Conservation (phyloP, 148 eudicot genomes). For the Silene latifolia region DNA sequence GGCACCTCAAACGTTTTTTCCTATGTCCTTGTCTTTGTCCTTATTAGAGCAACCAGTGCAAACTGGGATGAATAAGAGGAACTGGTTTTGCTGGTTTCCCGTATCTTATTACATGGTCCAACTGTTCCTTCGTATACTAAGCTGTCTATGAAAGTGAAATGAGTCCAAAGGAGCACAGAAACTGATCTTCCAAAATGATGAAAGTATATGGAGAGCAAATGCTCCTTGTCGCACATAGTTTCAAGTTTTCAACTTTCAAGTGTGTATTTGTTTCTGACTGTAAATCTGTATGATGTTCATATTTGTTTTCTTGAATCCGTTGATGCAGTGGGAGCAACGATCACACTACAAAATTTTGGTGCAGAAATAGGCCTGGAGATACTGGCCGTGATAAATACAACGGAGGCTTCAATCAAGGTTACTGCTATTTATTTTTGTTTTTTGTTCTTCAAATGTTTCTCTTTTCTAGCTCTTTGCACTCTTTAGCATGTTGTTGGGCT, state of each 20-base stretch:
- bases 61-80: neutral
- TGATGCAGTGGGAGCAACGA: constrained; percentile 97
- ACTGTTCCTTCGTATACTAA: too few species aligned
- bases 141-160: neutral
- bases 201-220: constrained; percentile 4
- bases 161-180: neutral
- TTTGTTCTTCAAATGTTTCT: constrained; percentile 1
- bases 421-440: neutral
- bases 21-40: neutral
- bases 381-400: constrained; percentile 76
- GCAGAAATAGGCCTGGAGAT: constrained; percentile 99
- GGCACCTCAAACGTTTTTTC: too few species aligned
- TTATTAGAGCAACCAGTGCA: neutral
- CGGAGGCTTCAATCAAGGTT: constrained; percentile 67
- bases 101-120: too few species aligned
- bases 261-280: neutral
- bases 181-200: neutral
- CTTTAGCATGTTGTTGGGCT: neutral
- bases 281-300: constrained; percentile 10
- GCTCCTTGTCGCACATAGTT: constrained; percentile 1
- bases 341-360: constrained; percentile 94
- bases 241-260: neutral
- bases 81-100: neutral
- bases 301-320: constrained; percentile 12
- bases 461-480: neutral